phyloP scores from a whole-genome alignment of 116 monocot genomes.

The Phalaenopsis hybrid region DNA sequence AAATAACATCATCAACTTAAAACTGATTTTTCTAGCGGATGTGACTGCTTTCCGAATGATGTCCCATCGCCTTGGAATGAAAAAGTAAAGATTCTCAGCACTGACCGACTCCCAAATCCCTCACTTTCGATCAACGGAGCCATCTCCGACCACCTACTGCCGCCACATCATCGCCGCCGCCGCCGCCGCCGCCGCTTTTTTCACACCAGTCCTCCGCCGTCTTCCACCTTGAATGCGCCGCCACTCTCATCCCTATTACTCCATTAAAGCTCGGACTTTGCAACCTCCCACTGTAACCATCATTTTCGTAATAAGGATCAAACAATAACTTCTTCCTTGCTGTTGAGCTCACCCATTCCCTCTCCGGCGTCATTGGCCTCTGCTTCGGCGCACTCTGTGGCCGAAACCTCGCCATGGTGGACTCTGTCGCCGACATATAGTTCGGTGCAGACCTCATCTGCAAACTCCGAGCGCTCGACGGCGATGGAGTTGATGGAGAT shows the following conservation, averaged over 20 bases:
- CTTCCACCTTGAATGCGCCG: constrained; percentile 45
- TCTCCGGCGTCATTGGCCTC: constrained; percentile 13
- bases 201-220: constrained; percentile 37
- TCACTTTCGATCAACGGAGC: constrained; percentile 35
- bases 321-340: constrained; percentile 77
- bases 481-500: constrained; percentile 68
- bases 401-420: constrained; percentile 3
- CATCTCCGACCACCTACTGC: constrained; percentile 73
- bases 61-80: not conserved
- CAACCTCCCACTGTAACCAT: constrained; percentile 14
- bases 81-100: not conserved
- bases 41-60: not conserved
- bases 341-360: not conserved
- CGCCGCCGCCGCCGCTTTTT: constrained; percentile 27
- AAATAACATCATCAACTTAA: not conserved
- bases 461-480: constrained; percentile 44
- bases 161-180: constrained; percentile 29
- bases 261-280: constrained; percentile 81
- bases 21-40: not conserved
- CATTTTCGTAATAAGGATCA: constrained; percentile 17
- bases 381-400: constrained; percentile 13
- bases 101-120: not conserved
- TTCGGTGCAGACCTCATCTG: constrained; percentile 41
- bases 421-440: constrained; percentile 16
- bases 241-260: constrained; percentile 34